phyloP scores from a whole-genome alignment of 1,284 basidiomycete species.

The Ceratorhiza oryzae-sativae region DNA sequence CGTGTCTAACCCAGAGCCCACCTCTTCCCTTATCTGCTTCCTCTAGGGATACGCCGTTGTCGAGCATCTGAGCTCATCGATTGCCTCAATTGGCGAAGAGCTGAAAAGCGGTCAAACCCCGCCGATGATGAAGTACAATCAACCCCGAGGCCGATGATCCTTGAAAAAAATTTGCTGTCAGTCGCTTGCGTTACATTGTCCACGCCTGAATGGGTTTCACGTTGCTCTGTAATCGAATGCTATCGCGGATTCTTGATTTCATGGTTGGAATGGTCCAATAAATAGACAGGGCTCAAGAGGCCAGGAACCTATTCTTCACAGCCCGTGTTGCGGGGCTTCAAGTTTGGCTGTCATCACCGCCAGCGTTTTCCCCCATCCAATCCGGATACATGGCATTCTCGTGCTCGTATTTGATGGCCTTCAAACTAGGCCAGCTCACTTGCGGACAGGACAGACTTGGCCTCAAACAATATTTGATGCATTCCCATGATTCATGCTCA shows the following conservation, averaged over 20 bases:
- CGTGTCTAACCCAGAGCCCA: not conserved
- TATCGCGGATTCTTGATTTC: conserved; percentile 3
- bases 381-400: not conserved
- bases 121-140: conserved; percentile 32
- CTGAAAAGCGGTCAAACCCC: conserved; percentile 33
- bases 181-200: not conserved
- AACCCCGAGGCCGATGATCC: conserved; percentile 16
- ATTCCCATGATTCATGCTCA: not conserved
- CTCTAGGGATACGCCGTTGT: conserved; percentile 26
- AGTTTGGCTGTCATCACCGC: not conserved
- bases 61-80: conserved; percentile 31
- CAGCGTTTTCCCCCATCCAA: not conserved
- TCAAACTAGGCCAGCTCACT: not conserved
- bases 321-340: not conserved
- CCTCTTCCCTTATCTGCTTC: not conserved
- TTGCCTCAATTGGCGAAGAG: conserved; percentile 34
- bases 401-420: not conserved
- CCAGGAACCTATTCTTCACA: not conserved
- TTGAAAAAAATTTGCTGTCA: not conserved
- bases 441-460: not conserved
- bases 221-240: conserved; percentile 1
- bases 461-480: not conserved
- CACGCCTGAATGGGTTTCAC: not conserved
- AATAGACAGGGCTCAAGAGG: not conserved
- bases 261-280: not conserved